A percentile compares a stretch with the other conserved stretches of the same genome.
Conservation (phyloP, 345 rosid species). For the Diplotaxis tenuifolia region DNA sequence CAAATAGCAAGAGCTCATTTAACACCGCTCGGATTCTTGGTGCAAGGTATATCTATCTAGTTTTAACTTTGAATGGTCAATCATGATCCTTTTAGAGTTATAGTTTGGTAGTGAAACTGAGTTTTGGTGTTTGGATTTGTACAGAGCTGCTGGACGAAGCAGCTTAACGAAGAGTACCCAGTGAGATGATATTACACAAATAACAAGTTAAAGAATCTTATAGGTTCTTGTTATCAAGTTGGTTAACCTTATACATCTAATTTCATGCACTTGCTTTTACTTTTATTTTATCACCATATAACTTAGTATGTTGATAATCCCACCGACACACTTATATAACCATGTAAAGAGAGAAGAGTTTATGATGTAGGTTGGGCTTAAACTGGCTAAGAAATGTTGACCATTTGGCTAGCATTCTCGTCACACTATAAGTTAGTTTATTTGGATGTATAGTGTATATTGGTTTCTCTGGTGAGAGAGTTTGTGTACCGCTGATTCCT, state of each 20-base stretch:
- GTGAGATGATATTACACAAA: conserved; percentile 7
- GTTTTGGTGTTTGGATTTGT: conserved; percentile 2
- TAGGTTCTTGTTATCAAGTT: conserved; percentile 25
- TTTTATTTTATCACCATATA: conserved; percentile 21
- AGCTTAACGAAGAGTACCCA: conserved; percentile 76
- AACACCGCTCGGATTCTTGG: conserved; percentile 77
- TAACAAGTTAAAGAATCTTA: conserved; percentile 13
- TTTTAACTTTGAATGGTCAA: neutral
- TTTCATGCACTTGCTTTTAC: conserved; percentile 15
- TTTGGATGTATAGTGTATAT: conserved; percentile 29
- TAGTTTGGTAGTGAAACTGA: neutral
- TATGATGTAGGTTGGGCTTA: conserved; percentile 25
- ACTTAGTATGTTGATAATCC: conserved; percentile 30
- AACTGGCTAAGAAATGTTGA: too few relatives aligned
- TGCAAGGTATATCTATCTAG: conserved; percentile 60
- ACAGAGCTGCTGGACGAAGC: conserved; percentile 45
- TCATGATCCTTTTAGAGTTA: neutral
- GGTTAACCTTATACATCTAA: conserved; percentile 13
- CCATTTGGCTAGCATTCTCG: conserved; percentile 31
- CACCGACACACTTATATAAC: conserved; percentile 20
- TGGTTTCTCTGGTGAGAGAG: conserved; percentile 18
- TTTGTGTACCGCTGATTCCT: conserved; percentile 21
- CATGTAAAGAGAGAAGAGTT: conserved; percentile 2
- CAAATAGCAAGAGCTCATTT: conserved; percentile 61
- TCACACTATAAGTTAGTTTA: conserved; percentile 29